Conservation (phyloP, 495 filamentous ascomycete species). For the Darksidea phi region DNA sequence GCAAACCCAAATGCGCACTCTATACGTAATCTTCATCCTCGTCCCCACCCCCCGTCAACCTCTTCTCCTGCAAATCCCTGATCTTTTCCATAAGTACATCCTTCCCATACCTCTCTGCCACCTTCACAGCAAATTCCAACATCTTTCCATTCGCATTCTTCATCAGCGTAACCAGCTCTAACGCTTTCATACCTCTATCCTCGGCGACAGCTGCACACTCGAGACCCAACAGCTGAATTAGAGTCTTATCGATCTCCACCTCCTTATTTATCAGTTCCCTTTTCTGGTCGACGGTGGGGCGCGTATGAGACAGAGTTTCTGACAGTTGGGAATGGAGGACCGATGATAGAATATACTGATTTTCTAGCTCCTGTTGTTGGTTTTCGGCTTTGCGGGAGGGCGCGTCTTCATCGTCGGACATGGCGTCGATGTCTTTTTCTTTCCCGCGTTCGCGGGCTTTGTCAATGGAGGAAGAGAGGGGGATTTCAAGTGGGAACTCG, state of each 20-base stretch:
- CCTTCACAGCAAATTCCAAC: conserved; percentile 79
- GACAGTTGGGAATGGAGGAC: conserved; percentile 67
- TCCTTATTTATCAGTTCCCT: conserved; percentile 67
- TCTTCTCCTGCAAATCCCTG: conserved; percentile 67
- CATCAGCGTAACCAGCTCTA: conserved; percentile 81
- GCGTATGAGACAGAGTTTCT: conserved; percentile 65
- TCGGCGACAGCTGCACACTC: conserved; percentile 85
- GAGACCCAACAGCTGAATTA: conserved; percentile 83
- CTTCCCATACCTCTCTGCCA: conserved; percentile 75
- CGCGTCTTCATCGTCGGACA: conserved; percentile 44
- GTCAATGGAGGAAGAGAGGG: conserved; percentile 56
- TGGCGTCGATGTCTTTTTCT: conserved; percentile 34
- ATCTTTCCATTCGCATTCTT: conserved; percentile 73
- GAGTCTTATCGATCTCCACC: conserved; percentile 77
- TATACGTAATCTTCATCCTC: conserved; percentile 43
- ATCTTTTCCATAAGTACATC: conserved; percentile 84
- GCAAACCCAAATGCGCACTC: background rate
- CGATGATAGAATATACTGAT: conserved; percentile 73
- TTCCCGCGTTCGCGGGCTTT: conserved; percentile 44
- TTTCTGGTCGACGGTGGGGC: conserved; percentile 59
- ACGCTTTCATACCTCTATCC: conserved; percentile 86
- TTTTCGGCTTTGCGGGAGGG: conserved; percentile 41
- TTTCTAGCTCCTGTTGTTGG: conserved; percentile 57
- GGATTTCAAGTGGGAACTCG: conserved; percentile 90
- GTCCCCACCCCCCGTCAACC: conserved; percentile 58